A percentile compares a stretch with the other conserved stretches of the same genome.
Evolutionary conservation across 2,329 filamentous ascomycete genomes (phyloP).

Genomic region (Aspergillus thermomutatus): DNA sequence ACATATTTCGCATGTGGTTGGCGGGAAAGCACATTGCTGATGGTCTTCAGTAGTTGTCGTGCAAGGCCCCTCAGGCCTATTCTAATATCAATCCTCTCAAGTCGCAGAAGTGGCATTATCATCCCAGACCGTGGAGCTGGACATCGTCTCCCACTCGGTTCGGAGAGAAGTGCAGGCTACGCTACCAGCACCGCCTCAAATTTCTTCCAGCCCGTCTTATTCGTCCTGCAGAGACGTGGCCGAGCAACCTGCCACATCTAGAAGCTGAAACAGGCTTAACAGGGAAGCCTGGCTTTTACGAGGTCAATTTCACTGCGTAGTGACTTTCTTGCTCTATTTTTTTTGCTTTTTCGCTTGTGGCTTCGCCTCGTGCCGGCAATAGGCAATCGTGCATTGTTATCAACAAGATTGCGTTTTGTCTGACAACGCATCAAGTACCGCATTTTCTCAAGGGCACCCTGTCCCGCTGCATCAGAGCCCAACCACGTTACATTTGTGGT

Average conservation of each 20-base stretch:
- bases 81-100: slow-evolving; percentile 24
- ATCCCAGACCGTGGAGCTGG: slow-evolving; percentile 12
- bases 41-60: slow-evolving; percentile 20
- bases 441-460: slow-evolving; percentile 33
- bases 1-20: slow-evolving; percentile 21
- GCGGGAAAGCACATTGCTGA: slow-evolving; percentile 22
- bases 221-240: slow-evolving; percentile 21
- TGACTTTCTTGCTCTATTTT: slow-evolving; percentile 8
- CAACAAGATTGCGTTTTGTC: slow-evolving; percentile 23
- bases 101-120: slow-evolving; percentile 14
- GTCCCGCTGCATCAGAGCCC: slow-evolving; percentile 44
- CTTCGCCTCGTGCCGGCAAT: slow-evolving; percentile 24
- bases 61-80: slow-evolving; percentile 19
- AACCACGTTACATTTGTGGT: slow-evolving; percentile 41
- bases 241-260: slow-evolving; percentile 19
- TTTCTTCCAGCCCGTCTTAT: slow-evolving; percentile 13
- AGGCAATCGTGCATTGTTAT: slow-evolving; percentile 27
- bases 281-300: slow-evolving; percentile 20
- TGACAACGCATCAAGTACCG: slow-evolving; percentile 44
- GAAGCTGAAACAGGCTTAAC: slow-evolving; percentile 14
- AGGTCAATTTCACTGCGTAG: slow-evolving; percentile 22
- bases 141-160: slow-evolving; percentile 11
- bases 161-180: slow-evolving; percentile 11
- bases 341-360: neutral
- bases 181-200: slow-evolving; percentile 30